These are phyloP conservation scores for Pseudogymnoascus sp. DNA, from an alignment of 2,329 filamentous ascomycete species.

Conservation along the genomic window DNA sequence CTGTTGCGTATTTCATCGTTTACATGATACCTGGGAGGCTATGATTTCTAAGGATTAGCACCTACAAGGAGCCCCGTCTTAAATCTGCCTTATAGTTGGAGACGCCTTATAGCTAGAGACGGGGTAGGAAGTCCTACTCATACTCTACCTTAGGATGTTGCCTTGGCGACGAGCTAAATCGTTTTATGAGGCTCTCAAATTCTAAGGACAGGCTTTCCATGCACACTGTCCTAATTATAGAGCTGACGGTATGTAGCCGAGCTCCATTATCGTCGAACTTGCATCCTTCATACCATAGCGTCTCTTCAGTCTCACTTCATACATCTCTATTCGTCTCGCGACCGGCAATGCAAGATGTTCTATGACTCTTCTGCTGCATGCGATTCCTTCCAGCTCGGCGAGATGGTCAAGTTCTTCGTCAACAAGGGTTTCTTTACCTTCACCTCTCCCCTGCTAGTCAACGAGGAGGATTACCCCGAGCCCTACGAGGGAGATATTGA, in stretches of 20 bases:
- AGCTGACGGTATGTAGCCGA: constrained; percentile 41
- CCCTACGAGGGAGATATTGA: constrained; percentile 51
- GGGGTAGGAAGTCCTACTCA: background rate
- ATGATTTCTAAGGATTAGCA: background rate
- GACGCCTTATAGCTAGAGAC: background rate
- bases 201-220: background rate
- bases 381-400: constrained; percentile 70
- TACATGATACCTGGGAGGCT: background rate
- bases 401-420: constrained; percentile 64
- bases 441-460: constrained; percentile 36
- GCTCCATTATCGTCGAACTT: constrained; percentile 55
- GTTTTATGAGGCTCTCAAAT: background rate
- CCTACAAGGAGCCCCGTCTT: background rate
- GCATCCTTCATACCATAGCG: constrained; percentile 59
- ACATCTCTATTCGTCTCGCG: constrained; percentile 56
- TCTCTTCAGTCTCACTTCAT: constrained; percentile 64
- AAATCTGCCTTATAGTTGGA: background rate
- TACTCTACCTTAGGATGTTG: background rate
- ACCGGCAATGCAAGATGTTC: constrained; percentile 60
- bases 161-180: background rate
- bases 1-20: background rate
- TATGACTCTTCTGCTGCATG: constrained; percentile 66
- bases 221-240: constrained; percentile 12
- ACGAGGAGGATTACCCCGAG: constrained; percentile 25
- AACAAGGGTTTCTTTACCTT: constrained; percentile 53